These are phyloP conservation scores for Cladosporium sp. DNA, from an alignment of 2,329 filamentous ascomycete species.

Conservation along the genomic window DNA sequence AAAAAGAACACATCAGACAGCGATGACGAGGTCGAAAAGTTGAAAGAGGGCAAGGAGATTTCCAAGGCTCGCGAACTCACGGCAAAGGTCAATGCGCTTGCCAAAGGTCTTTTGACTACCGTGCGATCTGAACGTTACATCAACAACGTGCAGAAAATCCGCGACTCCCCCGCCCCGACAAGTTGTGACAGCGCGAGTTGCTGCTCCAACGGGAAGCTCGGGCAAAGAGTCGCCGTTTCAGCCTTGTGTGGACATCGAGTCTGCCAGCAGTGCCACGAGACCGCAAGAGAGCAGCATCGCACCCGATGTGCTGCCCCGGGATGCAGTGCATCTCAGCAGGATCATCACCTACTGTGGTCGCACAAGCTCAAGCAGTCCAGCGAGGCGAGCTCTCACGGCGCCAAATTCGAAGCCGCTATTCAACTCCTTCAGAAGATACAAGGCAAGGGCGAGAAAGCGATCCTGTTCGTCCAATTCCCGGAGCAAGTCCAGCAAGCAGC, in stretches of 20 bases:
- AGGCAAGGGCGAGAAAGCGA: constrained; percentile 49
- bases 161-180: neutral
- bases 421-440: constrained; percentile 46
- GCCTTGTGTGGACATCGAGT: constrained; percentile 55
- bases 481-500: constrained; percentile 47
- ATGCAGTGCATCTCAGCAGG: constrained; percentile 45
- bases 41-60: constrained; percentile 4
- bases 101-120: constrained; percentile 27
- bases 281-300: constrained; percentile 32
- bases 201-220: neutral
- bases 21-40: neutral
- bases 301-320: constrained; percentile 42
- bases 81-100: constrained; percentile 23
- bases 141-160: constrained; percentile 25
- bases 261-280: constrained; percentile 46
- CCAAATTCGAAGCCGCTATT: constrained; percentile 53
- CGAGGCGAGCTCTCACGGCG: constrained; percentile 38
- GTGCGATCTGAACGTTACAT: constrained; percentile 32
- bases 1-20: neutral
- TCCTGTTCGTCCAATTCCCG: constrained; percentile 59
- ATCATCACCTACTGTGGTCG: constrained; percentile 46
- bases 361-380: constrained; percentile 38
- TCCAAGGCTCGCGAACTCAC: neutral
- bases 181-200: constrained; percentile 1
- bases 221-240: constrained; percentile 40